These are phyloP conservation scores for Cladophialophora exuberans DNA, from an alignment of 2,329 filamentous ascomycete species.

Conservation along the genomic window DNA sequence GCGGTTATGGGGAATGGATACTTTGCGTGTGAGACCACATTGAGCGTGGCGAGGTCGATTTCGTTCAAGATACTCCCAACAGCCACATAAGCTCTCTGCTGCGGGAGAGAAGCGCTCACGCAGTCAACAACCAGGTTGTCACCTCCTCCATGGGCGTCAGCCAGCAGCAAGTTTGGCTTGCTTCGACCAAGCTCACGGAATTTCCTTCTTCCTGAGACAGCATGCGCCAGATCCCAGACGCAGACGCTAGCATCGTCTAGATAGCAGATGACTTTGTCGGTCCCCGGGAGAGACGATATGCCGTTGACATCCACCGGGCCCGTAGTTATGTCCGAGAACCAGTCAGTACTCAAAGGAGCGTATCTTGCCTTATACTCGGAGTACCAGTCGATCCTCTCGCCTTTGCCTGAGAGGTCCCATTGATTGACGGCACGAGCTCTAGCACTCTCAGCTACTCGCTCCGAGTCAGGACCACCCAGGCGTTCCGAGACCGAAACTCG, in stretches of 20 bases:
- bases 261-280: constrained; percentile 54
- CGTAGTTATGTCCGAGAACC: constrained; percentile 64
- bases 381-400: constrained; percentile 80
- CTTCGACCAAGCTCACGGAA: constrained; percentile 70
- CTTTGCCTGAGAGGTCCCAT: constrained; percentile 79
- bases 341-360: constrained; percentile 72
- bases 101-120: constrained; percentile 73
- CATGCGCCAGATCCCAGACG: constrained; percentile 73
- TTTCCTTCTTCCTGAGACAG: constrained; percentile 54
- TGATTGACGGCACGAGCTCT: constrained; percentile 67
- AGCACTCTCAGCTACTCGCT: constrained; percentile 40
- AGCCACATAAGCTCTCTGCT: constrained; percentile 75
- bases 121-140: constrained; percentile 73
- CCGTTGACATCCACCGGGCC: constrained; percentile 41
- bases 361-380: constrained; percentile 84
- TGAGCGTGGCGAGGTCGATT: constrained; percentile 75
- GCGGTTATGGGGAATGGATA: constrained; percentile 85
- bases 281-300: constrained; percentile 43
- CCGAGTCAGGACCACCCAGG: constrained; percentile 29
- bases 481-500: background rate
- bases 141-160: constrained; percentile 29
- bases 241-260: constrained; percentile 87
- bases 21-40: constrained; percentile 67
- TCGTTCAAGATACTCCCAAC: constrained; percentile 77
- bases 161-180: constrained; percentile 66